Evolutionary conservation across 169 alveolate species (phyloP), one percentile per base, ranked within the genome.

Genomic region (Cryptosporidium meleagridis): DNA sequence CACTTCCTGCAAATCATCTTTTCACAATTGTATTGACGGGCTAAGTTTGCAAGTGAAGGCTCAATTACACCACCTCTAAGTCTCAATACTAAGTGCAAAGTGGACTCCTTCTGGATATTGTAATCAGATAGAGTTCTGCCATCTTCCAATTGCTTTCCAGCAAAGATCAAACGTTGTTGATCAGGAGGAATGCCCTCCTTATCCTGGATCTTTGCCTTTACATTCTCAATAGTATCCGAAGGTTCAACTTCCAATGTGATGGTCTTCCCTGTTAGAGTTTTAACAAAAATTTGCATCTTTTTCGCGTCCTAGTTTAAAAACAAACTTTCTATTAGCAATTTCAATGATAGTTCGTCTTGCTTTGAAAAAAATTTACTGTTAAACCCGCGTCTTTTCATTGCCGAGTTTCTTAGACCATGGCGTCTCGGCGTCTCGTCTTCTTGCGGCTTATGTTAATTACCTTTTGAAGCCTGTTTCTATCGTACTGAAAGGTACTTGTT

Each of bases 61-160:
- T 98, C 99, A 93, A 98, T 98, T 73, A 96, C 98, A 69, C 99
- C 99, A 87, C 99, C 99, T 93, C 99, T 96, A 67, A 99, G 96
- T 91, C 99, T 96, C 87, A 98, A 96, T 70, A 98, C 99, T 93
- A 98, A 93, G 92, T 98, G 99, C 51, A 98, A 96, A n/a, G 99
- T 97, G 48, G 99, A 96, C 93, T 97, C 99, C 95, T 97, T 97
- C 95, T 96, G 98, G 92, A 98, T 98, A 93, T 98, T 98, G 98
- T 98, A 98, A 93, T 98, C 99, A 23, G 99, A 96, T 69, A 98
- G 95, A 35, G 99, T 98, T 85, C 99, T 95, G 68, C 99, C 99
- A 91, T 98, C 99, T 92, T 98, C 99, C 84, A 98, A 94, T 93
- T 98, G 99, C 94, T 98, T 98, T 84, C 99, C 99, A 10, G 99